phyloP scores from a whole-genome alignment of 305 asterid genomes.

The Ilex paraguariensis region DNA sequence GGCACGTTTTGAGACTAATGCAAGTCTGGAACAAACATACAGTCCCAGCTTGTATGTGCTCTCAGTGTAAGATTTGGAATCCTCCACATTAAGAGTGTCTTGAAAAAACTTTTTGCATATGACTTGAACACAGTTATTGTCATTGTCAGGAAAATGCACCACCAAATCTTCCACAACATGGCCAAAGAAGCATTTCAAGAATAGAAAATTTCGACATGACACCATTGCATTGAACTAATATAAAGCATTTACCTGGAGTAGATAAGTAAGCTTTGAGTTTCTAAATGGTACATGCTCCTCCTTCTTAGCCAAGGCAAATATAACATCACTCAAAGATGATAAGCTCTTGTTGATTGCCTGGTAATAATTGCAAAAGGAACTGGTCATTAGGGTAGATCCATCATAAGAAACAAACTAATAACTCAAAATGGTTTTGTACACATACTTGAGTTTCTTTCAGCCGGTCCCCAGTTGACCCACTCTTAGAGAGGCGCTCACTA shows the following conservation, averaged over 20 bases:
- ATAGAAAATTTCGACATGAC: not conserved
- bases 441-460: slow-evolving; percentile 93
- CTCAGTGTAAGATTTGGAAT: no score
- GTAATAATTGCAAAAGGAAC: not conserved
- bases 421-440: slow-evolving; percentile 2
- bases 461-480: slow-evolving; percentile 94
- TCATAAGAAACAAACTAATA: not conserved
- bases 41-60: no score
- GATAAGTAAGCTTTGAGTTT: slow-evolving; percentile 93
- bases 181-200: not conserved
- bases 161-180: not conserved
- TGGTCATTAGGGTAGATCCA: slow-evolving; percentile 1
- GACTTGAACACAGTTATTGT: not conserved
- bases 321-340: slow-evolving; percentile 92
- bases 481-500: slow-evolving; percentile 94
- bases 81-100: no score
- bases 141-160: not conserved
- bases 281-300: slow-evolving; percentile 96
- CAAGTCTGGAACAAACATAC: no score
- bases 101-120: not conserved
- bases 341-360: slow-evolving; percentile 95
- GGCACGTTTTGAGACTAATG: no score
- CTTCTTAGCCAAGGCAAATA: slow-evolving; percentile 89
- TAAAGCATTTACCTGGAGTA: slow-evolving; percentile 73
- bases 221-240: not conserved